Evolutionary conservation across 306 rosid genomes (phyloP), one percentile per base, ranked within the genome.

Genomic region (Luffa acutangula): DNA sequence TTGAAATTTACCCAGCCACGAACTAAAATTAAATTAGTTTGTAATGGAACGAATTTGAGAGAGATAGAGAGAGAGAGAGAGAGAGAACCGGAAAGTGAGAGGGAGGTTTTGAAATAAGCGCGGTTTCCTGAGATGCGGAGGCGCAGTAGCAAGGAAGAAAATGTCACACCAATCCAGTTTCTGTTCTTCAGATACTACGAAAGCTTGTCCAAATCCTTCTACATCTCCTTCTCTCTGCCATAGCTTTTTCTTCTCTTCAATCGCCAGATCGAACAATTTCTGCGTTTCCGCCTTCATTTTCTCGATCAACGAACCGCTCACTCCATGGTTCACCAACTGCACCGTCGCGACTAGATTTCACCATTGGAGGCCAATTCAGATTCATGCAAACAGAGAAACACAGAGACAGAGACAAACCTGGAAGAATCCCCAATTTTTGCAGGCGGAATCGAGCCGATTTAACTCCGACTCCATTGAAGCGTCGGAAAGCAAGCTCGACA

Each of bases 181-280:
- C 77, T 83, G 88, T 62, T 86, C 79, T 52, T 86, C 84, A 18
- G 82, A 82, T 4, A 80, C 39, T 51, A 89, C 89, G 79, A 86
- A 86, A 37, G 81, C 83, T 81, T 91, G 93, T n/a, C 96, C 90
- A 83, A 88, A 91, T 33, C 96, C 93, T 39, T 91, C 93, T 31
- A 85, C 15, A 5, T 91, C 86, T 45, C 69, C 80, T 33, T 82
- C n/a, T 3, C 3, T 75, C 31, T 88, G 93, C 92, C 89, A 88
- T 18, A 85, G 75, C 79, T 41, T 83, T 39, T 75, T 85, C 89
- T 89, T 91, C 69, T 89, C 89, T 31, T 81, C 83, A 79, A 88
- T 85, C 58, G 87, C 82, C 2, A 91, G 88, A 14, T 83, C 81
- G 83, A 89, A 89, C 37, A 91, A 85, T 0, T 84, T 84, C 37